Evolutionary conservation across 2,329 filamentous ascomycete genomes (phyloP).

Genomic region (Aspergillus terreus): DNA sequence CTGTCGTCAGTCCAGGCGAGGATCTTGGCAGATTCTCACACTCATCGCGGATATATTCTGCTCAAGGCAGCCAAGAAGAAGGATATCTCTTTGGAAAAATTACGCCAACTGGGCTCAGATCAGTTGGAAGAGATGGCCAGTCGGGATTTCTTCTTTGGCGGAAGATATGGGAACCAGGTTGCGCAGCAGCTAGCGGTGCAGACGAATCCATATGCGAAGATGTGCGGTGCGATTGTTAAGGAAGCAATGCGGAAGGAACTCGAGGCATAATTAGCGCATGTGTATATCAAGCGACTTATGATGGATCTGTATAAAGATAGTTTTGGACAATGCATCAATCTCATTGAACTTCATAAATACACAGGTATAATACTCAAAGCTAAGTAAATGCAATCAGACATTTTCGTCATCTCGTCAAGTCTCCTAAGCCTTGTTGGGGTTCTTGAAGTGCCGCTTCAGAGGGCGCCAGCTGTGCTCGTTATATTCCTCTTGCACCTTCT

Average conservation of each 20-base stretch:
- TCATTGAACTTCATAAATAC: not conserved
- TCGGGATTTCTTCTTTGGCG: constrained; percentile 52
- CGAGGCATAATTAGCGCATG: constrained; percentile 20
- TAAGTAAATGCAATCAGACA: not conserved
- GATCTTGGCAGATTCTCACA: constrained; percentile 52
- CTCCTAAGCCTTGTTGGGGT: constrained; percentile 40
- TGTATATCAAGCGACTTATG: not conserved
- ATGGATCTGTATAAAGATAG: not conserved
- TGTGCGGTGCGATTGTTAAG: constrained; percentile 60
- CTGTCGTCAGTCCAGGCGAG: constrained; percentile 48
- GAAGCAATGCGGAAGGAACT: constrained; percentile 57
- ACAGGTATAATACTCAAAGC: not conserved
- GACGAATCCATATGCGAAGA: constrained; percentile 61
- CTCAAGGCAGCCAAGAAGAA: constrained; percentile 34
- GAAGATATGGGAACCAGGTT: constrained; percentile 54
- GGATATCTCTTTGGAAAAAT: constrained; percentile 18
- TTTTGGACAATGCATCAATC: not conserved
- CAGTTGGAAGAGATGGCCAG: constrained; percentile 55
- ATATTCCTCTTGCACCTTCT: constrained; percentile 69
- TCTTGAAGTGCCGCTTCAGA: constrained; percentile 60
- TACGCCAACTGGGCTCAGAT: constrained; percentile 32
- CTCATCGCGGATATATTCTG: constrained; percentile 49
- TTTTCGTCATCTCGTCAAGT: not conserved
- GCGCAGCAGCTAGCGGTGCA: constrained; percentile 56
- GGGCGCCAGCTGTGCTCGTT: constrained; percentile 77